Base-by-base conservation (phyloP, 371 early-diverging fungal genomes). In the Syncephalastrum sp. region DNA sequence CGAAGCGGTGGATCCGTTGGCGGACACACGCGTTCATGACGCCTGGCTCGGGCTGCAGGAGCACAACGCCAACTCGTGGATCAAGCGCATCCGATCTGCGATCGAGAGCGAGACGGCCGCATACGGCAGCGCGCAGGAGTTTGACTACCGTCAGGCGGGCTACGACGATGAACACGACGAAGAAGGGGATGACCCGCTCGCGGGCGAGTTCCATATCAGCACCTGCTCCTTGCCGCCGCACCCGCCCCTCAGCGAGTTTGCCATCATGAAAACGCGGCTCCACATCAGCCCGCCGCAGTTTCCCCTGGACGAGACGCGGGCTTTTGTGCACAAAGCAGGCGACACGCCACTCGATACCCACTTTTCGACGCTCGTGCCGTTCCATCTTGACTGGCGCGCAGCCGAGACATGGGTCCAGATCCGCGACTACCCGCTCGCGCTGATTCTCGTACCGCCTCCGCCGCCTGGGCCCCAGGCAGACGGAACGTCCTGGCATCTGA, bases 291-390 rank as follows among this genome's bases (percentile, higher is more conserved):
- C 61, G 1, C 87, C 88, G 1, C 62, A 61, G 0, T 73, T 89
- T 49, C 77, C 79, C 2, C 53, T 79, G 2, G 61, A 64, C 0
- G 67, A 79, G 1, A 73, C 87, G 0, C 81, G 87, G 48, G 65
- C 71, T 27, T 79, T 86, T 50, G 74, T 90, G 17, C 79, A 85
- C 56, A 61, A 78, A 17, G 73, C 87, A 24, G 90, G 88, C 53
- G 66, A 74, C 0, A 79, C 86, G 3, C 86, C 88, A 1, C 53
- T 72, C 0, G 71, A 82, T 46, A 67, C 75, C 0, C 56, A 72
- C 1, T 84, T 86, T 46, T 79, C 81, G 24, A 83, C 85, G 8
- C 57, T 87, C 29, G 69, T 84, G 19, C 82, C 88, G 0, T 73
- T 82, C 19, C 67, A 83, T 58, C 45, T 90, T 15, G 50, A 60